phyloP scores from a whole-genome alignment of 352 stramenopile genomes.

The Phytophthora foliorum region DNA sequence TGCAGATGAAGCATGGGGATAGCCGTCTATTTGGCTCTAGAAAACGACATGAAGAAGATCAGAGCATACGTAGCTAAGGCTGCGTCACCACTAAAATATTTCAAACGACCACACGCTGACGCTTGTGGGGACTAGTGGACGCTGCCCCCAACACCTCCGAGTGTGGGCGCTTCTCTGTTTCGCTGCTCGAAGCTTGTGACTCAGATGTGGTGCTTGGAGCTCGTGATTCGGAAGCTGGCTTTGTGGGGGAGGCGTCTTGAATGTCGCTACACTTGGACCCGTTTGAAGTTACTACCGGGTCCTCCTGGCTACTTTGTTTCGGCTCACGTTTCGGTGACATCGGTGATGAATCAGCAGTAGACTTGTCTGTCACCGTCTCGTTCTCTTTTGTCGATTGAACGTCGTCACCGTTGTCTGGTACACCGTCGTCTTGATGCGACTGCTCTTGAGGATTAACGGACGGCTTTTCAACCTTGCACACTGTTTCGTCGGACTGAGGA shows the following conservation, averaged over 20 bases:
- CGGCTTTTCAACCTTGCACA: slow-evolving; percentile 33
- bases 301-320: slow-evolving; percentile 27
- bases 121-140: slow-evolving; percentile 53
- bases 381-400: slow-evolving; percentile 33
- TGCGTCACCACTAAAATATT: slow-evolving; percentile 37
- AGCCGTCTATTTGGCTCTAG: slow-evolving; percentile 37
- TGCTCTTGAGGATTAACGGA: slow-evolving; percentile 15
- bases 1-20: slow-evolving; percentile 9
- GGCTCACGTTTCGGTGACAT: slow-evolving; percentile 25
- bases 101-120: slow-evolving; percentile 53
- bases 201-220: slow-evolving; percentile 35
- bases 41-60: slow-evolving; percentile 32
- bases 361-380: slow-evolving; percentile 20
- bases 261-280: slow-evolving; percentile 29
- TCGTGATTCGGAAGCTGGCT: slow-evolving; percentile 21
- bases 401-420: slow-evolving; percentile 17
- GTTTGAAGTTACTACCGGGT: slow-evolving; percentile 7
- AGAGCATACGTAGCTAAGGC: slow-evolving; percentile 39
- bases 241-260: slow-evolving; percentile 34
- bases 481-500: slow-evolving; percentile 13
- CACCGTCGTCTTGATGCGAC: slow-evolving; percentile 18
- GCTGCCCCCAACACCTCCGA: slow-evolving; percentile 30
- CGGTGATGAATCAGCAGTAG: not conserved
- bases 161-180: slow-evolving; percentile 45
- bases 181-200: slow-evolving; percentile 28